Evolutionary conservation across 331 rosid species (phyloP), one percentile per base, ranked within the genome.

Genomic region (Prunus yedoensis): DNA sequence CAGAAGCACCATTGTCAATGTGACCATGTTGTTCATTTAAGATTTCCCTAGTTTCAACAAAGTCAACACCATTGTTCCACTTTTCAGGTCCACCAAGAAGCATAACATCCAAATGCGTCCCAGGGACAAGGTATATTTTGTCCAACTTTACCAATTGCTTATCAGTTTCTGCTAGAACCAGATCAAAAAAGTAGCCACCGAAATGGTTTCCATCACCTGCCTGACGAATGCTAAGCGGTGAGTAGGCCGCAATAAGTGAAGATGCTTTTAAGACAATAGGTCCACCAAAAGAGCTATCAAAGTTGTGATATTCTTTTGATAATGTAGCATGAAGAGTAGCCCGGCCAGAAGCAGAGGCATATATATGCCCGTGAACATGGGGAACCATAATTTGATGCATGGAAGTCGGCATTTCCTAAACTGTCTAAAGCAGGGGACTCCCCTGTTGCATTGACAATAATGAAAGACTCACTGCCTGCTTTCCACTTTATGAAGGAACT

Each of bases 111-210:
- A 87, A 78, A 83, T 71, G 76, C 66, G 98, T 82, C 78, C 93
- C 93, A 85, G 96, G 97, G 64, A 77, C 97, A 84, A 94, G 95
- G 81, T 86, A 86, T 74, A 90, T 65, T 64, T 83, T 88, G 51
- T 90, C 87, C 81, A 94, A 77, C 45, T 61, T 81, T 79, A 81
- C 78, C 61, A 78, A 68, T 53, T 75, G 85, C 78, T 83, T 84
- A 65, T 76, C 83, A 77, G 83, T 82, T 74, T 89, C 93, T 70
- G 80, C 72, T 81, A 35, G 86, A 87, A 89, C 83, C 84, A 81
- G 46, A 83, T 90, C 91, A 78, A 83, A 83, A 93, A 90, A 90
- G 83, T 90, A 94, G 71, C 98, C 98, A 78, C 97, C 98, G 85
- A 82, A 94, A 80, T 74, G 86, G 87, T 76, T 94, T 71, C 98